Evolutionary conservation across 345 rosid genomes (phyloP).

Genomic region (Hibiscus mutabilis): DNA sequence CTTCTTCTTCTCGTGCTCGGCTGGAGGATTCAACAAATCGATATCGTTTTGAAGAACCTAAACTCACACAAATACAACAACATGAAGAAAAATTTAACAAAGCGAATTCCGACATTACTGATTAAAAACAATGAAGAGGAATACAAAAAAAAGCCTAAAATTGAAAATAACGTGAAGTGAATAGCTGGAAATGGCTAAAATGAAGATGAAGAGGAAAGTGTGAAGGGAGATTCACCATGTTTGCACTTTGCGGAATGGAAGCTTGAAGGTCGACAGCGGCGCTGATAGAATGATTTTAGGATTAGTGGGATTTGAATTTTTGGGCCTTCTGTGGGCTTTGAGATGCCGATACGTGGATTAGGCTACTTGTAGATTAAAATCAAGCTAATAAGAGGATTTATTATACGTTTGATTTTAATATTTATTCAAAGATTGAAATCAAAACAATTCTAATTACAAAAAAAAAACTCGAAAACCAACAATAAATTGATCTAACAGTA

Average conservation of each 20-base stretch:
- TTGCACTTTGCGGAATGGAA: not conserved
- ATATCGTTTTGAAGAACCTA: conserved; percentile 48
- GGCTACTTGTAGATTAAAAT: too few relatives aligned
- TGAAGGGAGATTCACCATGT: not conserved
- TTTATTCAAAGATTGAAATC: too few relatives aligned
- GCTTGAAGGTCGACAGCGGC: not conserved
- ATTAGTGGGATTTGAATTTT: not conserved
- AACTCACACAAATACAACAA: not conserved
- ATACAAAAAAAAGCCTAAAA: not conserved
- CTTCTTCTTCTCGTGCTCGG: conserved; percentile 48
- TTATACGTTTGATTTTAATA: too few relatives aligned
- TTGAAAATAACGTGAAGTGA: not conserved
- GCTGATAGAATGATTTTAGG: not conserved
- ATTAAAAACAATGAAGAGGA: too few relatives aligned
- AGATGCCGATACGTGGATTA: not conserved
- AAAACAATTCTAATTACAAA: too few relatives aligned
- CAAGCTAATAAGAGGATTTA: too few relatives aligned
- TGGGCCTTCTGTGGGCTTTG: not conserved
- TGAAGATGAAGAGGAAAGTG: not conserved
- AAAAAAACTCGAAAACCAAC: too few relatives aligned
- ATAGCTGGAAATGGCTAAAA: not conserved
- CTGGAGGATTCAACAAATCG: conserved; percentile 45
- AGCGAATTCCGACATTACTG: not conserved
- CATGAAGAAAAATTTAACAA: not conserved
- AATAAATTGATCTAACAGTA: too few relatives aligned